Evolutionary conservation across 1,139 yeast genomes (phyloP).

Genomic region (Wickerhamiella infanticola): DNA sequence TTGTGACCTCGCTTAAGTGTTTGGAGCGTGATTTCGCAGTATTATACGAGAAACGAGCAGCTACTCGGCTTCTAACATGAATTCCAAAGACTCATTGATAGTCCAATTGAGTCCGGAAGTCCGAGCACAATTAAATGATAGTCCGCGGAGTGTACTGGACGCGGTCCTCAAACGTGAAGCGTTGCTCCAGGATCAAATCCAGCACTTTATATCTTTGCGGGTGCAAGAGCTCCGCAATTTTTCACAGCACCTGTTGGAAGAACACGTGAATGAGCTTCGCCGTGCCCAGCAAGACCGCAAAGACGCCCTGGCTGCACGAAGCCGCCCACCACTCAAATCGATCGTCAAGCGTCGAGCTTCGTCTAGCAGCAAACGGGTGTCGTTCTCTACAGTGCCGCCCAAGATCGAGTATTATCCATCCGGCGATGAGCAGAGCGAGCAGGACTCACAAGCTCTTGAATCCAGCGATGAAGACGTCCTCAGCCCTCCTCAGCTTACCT

Average conservation of each 20-base stretch:
- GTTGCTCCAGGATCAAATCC: slow-evolving; percentile 9
- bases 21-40: too few species aligned
- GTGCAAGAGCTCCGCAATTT: slow-evolving; percentile 10
- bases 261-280: slow-evolving; percentile 1
- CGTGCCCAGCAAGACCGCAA: background rate
- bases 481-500: background rate
- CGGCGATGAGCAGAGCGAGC: background rate
- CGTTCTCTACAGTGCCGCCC: slow-evolving; percentile 13
- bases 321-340: slow-evolving; percentile 10
- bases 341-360: slow-evolving; percentile 14
- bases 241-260: slow-evolving; percentile 6
- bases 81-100: slow-evolving; percentile 7
- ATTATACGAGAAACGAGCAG: background rate
- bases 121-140: slow-evolving; percentile 3
- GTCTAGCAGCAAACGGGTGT: slow-evolving; percentile 12
- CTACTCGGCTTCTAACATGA: background rate
- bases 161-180: slow-evolving; percentile 9
- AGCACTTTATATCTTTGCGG: slow-evolving; percentile 6
- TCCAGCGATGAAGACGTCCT: background rate
- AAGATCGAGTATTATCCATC: slow-evolving; percentile 5
- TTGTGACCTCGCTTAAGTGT: too few species aligned
- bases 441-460: background rate
- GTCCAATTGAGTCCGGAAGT: slow-evolving; percentile 6
- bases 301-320: background rate
- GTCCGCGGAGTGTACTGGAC: slow-evolving; percentile 7